phyloP scores from a whole-genome alignment of 2,329 filamentous ascomycete species.

The Metarhizium brunneum region DNA sequence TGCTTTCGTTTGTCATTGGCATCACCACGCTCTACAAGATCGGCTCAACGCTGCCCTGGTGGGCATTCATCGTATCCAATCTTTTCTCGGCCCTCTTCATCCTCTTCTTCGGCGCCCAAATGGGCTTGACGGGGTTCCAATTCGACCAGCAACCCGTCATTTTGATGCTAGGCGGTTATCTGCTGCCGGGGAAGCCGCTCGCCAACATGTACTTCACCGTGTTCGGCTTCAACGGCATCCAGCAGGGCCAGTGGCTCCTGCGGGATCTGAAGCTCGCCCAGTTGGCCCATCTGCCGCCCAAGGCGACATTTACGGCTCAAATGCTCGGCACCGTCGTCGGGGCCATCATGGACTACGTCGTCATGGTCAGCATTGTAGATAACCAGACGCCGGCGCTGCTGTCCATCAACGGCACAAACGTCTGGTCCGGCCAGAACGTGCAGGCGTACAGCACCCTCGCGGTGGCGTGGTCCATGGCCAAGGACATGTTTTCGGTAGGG shows the following conservation, averaged over 20 bases:
- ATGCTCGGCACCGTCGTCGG: constrained; percentile 31
- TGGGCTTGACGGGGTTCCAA: constrained; percentile 25
- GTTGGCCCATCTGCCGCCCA: constrained; percentile 18
- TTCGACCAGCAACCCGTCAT: constrained; percentile 24
- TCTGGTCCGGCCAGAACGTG: constrained; percentile 36
- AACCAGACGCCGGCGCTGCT: constrained; percentile 29
- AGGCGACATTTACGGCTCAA: constrained; percentile 20
- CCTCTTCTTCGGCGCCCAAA: constrained; percentile 29
- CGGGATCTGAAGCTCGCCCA: constrained; percentile 20
- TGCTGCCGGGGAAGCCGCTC: constrained; percentile 30
- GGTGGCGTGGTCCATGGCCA: constrained; percentile 17
- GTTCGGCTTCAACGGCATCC: constrained; percentile 22
- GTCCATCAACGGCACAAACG: constrained; percentile 27
- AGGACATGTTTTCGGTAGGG: constrained; percentile 13
- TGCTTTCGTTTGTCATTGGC: constrained; percentile 19
- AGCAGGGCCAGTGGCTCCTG: constrained; percentile 22
- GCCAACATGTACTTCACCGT: constrained; percentile 36
- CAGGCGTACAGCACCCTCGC: constrained; percentile 34
- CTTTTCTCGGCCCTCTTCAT: constrained; percentile 25
- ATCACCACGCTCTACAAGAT: constrained; percentile 26
- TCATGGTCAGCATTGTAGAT: constrained; percentile 34
- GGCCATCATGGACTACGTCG: constrained; percentile 33
- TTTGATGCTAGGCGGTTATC: constrained; percentile 39
- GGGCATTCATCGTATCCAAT: constrained; percentile 31
- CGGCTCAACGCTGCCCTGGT: constrained; percentile 20